A percentile compares a stretch with the other conserved stretches of the same genome.
Evolutionary conservation across 2,329 filamentous ascomycete species (phyloP).

Genomic region (Incumbomyces lentus): DNA sequence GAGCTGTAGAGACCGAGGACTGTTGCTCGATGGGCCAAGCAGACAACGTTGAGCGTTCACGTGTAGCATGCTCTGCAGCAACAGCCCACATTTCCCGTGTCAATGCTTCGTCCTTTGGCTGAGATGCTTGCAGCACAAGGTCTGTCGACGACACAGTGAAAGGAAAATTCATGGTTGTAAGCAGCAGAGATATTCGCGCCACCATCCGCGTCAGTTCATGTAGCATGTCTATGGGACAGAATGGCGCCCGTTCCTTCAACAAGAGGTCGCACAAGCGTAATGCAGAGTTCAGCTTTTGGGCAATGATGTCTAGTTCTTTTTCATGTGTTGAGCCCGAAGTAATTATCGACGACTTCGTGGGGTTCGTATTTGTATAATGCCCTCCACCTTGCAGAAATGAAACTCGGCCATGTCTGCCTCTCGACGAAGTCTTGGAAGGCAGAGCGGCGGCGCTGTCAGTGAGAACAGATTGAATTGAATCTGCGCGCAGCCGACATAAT

Average conservation of each 20-base stretch:
- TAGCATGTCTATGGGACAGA: constrained; percentile 12
- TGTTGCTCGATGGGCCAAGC: not conserved
- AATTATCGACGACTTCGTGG: not conserved
- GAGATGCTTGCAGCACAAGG: constrained; percentile 13
- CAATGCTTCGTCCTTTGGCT: constrained; percentile 13
- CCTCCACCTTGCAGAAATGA: constrained; percentile 14
- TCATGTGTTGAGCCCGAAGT: not conserved
- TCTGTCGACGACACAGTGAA: constrained; percentile 13
- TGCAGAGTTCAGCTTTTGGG: not conserved
- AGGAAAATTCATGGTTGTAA: constrained; percentile 15
- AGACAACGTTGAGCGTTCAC: constrained; percentile 8
- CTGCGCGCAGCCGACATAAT: constrained; percentile 28
- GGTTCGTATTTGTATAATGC: not conserved
- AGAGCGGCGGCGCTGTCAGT: constrained; percentile 89
- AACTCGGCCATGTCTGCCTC: constrained; percentile 41
- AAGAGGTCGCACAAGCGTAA: not conserved
- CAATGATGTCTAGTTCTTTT: not conserved
- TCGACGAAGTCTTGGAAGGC: not conserved
- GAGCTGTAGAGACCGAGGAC: not conserved
- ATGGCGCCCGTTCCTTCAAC: not conserved
- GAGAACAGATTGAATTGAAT: constrained; percentile 79
- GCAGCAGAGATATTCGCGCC: constrained; percentile 16
- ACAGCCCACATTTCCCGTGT: constrained; percentile 9
- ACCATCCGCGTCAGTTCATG: constrained; percentile 14
- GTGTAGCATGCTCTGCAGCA: constrained; percentile 6